Percentiles rank a stretch among this genome's conserved stretches.
These are phyloP conservation scores for Poterioochromonas sp. DNA, from an alignment of 352 stramenopile species.

Conservation along the genomic window DNA sequence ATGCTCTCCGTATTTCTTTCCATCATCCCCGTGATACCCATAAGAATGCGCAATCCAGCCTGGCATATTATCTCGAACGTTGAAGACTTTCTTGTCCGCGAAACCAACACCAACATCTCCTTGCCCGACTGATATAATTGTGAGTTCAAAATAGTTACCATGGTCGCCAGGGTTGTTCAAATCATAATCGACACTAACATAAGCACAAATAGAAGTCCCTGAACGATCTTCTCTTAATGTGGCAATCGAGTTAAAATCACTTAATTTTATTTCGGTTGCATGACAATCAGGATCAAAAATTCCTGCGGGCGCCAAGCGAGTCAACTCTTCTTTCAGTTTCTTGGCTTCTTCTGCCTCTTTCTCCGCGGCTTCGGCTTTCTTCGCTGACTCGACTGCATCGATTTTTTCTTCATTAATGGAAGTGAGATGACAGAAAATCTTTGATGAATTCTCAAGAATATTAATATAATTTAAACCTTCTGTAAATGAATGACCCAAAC, in stretches of 20 bases:
- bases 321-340: background rate
- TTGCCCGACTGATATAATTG: conserved; percentile 38
- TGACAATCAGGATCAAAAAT: conserved; percentile 16
- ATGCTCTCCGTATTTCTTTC: conserved; percentile 39
- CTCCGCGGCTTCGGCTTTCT: background rate
- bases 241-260: conserved; percentile 36
- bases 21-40: conserved; percentile 46
- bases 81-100: conserved; percentile 37
- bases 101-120: conserved; percentile 44
- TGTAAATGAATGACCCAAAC: background rate
- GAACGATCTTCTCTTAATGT: conserved; percentile 36
- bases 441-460: background rate
- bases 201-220: conserved; percentile 37
- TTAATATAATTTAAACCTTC: background rate
- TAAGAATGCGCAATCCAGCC: conserved; percentile 46
- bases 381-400: background rate
- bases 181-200: conserved; percentile 27
- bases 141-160: conserved; percentile 47
- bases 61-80: conserved; percentile 40
- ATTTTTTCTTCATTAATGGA: background rate
- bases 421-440: background rate
- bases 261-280: conserved; percentile 21
- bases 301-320: background rate
- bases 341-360: background rate
- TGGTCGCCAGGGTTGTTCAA: conserved; percentile 28